Evolutionary conservation across 495 filamentous ascomycete genomes (phyloP).

Genomic region (Melanomma pulvis-pyrius): DNA sequence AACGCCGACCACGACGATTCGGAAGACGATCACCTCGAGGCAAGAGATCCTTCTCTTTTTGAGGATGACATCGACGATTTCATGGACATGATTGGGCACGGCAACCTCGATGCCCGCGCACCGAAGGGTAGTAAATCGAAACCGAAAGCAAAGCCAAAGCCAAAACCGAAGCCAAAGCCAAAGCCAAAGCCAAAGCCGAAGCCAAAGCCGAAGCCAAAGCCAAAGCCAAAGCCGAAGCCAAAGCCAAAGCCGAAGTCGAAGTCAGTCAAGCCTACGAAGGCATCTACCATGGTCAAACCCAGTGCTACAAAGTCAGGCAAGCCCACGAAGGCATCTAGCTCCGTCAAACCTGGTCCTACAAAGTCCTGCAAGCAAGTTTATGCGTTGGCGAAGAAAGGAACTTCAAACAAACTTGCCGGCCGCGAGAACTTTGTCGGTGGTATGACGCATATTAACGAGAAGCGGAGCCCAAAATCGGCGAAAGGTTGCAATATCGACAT

Average conservation of each 20-base stretch:
- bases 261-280: background rate
- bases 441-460: background rate
- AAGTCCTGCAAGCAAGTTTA: background rate
- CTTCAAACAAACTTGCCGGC: background rate
- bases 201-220: background rate
- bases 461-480: background rate
- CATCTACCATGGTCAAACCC: background rate
- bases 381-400: background rate
- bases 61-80: background rate
- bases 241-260: background rate
- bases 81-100: background rate
- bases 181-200: background rate
- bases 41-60: background rate
- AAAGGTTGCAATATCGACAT: background rate
- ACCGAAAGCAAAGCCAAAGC: background rate
- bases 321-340: background rate
- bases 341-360: background rate
- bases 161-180: background rate
- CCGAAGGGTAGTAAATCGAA: background rate
- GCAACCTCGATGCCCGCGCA: background rate
- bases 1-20: background rate
- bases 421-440: background rate
- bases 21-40: background rate
- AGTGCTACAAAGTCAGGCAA: background rate
- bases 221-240: background rate